Evolutionary conservation across 2,329 filamentous ascomycete species (phyloP).

Genomic region (Dactylellina drechsleri): DNA sequence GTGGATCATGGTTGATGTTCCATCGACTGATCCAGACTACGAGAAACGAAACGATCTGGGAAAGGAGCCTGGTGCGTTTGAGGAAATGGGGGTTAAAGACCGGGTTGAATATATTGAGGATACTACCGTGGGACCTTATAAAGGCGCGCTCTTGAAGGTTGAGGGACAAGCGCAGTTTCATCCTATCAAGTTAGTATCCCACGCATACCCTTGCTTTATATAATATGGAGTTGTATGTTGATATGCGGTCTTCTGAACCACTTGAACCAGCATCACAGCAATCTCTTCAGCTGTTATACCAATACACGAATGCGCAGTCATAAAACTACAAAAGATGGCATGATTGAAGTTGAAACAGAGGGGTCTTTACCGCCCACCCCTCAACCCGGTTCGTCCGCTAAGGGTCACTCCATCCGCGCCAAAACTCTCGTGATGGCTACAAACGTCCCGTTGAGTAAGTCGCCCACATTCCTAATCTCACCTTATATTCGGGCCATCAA

Average conservation of each 20-base stretch:
- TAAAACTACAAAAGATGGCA: conserved; percentile 64
- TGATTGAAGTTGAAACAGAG: conserved; percentile 65
- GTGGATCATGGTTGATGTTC: conserved; percentile 67
- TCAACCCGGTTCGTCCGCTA: conserved; percentile 1
- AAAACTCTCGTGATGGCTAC: conserved; percentile 68
- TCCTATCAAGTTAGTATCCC: conserved; percentile 64
- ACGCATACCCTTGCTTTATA: not conserved
- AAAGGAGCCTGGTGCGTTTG: conserved; percentile 64
- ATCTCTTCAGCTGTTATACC: conserved; percentile 67
- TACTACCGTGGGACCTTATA: conserved; percentile 63
- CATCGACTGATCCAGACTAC: conserved; percentile 63
- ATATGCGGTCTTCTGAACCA: conserved; percentile 65
- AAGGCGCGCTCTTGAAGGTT: conserved; percentile 63
- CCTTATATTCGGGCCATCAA: too few species aligned
- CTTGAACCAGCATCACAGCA: conserved; percentile 65
- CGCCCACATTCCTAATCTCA: conserved; percentile 57
- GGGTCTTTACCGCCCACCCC: conserved; percentile 36
- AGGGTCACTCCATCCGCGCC: conserved; percentile 65
- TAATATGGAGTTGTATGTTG: not conserved
- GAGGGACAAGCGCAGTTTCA: conserved; percentile 68
- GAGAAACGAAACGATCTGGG: conserved; percentile 64
- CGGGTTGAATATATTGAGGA: conserved; percentile 62
- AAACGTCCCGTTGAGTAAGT: conserved; percentile 67
- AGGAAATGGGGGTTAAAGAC: conserved; percentile 62
- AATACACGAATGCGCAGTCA: conserved; percentile 66